These are phyloP conservation scores for Solanum pinnatisectum DNA, from an alignment of 257 asterid species.

Conservation along the genomic window DNA sequence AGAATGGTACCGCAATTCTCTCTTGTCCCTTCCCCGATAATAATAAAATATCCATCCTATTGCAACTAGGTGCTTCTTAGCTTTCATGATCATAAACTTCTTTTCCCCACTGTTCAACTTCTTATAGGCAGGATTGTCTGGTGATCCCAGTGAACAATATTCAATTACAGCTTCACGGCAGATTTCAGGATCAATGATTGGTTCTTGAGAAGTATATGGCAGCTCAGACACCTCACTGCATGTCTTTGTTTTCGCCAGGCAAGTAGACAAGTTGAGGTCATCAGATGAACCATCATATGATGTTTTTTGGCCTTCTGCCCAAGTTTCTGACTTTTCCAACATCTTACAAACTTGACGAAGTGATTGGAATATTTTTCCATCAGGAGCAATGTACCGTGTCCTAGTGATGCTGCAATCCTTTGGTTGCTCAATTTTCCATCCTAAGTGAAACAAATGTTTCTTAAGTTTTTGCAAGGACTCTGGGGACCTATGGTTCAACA, in stretches of 20 bases:
- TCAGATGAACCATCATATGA: constrained; percentile 2
- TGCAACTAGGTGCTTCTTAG: constrained; percentile 44
- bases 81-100: constrained; percentile 7
- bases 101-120: not conserved
- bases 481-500: not conserved
- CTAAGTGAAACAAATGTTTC: constrained; percentile 43
- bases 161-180: constrained; percentile 49
- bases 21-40: not conserved
- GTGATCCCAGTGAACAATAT: not conserved
- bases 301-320: not conserved
- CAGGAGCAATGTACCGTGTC: constrained; percentile 37
- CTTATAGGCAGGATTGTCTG: not conserved
- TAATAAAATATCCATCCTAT: constrained; percentile 36
- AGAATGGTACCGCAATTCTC: constrained; percentile 34
- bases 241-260: constrained; percentile 10
- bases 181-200: constrained; percentile 25
- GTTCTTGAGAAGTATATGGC: not conserved
- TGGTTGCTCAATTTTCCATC: constrained; percentile 37
- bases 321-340: constrained; percentile 14
- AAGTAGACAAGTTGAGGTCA: constrained; percentile 8
- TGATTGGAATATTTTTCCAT: constrained; percentile 18
- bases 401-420: not conserved
- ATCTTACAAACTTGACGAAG: constrained; percentile 18
- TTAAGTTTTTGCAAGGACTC: constrained; percentile 1
- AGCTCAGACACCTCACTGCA: constrained; percentile 17